Evolutionary conservation across 2,329 filamentous ascomycete genomes (phyloP).

Genomic region (Keithomyces neogunnii): DNA sequence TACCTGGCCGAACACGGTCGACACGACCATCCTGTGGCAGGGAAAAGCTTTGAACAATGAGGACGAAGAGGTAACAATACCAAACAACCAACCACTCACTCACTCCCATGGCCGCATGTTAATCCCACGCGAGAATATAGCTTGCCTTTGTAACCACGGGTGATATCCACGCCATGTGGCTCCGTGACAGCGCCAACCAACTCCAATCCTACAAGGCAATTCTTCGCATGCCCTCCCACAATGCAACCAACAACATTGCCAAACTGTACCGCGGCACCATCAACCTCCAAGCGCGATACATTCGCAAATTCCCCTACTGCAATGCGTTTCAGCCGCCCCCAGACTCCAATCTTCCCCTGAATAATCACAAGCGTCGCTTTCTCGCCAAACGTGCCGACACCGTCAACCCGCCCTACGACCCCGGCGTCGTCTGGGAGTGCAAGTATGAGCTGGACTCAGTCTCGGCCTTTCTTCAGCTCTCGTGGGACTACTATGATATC

Average conservation of each 20-base stretch:
- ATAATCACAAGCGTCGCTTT: slow-evolving; percentile 11
- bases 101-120: neutral
- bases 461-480: slow-evolving; percentile 75
- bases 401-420: slow-evolving; percentile 57
- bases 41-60: slow-evolving; percentile 48
- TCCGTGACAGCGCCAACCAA: slow-evolving; percentile 79
- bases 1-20: slow-evolving; percentile 65
- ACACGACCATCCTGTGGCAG: slow-evolving; percentile 64
- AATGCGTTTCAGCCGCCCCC: slow-evolving; percentile 88
- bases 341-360: slow-evolving; percentile 41
- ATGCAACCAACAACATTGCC: slow-evolving; percentile 44
- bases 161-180: slow-evolving; percentile 89
- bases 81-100: too few relatives aligned
- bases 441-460: slow-evolving; percentile 93
- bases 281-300: slow-evolving; percentile 66
- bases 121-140: slow-evolving; percentile 15
- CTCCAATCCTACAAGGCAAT: slow-evolving; percentile 65
- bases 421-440: slow-evolving; percentile 76
- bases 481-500: slow-evolving; percentile 67
- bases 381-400: slow-evolving; percentile 35
- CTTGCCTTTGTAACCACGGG: slow-evolving; percentile 78
- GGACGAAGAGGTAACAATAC: slow-evolving; percentile 43
- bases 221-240: slow-evolving; percentile 40
- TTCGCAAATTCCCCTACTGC: slow-evolving; percentile 69
- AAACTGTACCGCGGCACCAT: slow-evolving; percentile 66